A percentile compares a stretch with the other conserved stretches of the same genome.
Evolutionary conservation across 2,329 filamentous ascomycete genomes (phyloP).

Genomic region (Fusarium setosum): DNA sequence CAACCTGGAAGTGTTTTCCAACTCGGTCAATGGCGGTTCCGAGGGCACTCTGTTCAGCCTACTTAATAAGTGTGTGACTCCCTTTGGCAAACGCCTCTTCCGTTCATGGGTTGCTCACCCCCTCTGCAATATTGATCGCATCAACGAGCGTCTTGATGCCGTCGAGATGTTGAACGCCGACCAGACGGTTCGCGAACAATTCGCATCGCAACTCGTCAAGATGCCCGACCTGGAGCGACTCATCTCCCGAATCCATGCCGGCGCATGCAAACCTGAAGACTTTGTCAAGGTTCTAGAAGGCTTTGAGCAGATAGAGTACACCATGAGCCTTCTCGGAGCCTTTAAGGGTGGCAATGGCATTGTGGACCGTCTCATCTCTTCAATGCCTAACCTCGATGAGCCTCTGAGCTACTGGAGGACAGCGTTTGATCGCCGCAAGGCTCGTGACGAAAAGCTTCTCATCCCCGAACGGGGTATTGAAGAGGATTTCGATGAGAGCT

Average conservation of each 20-base stretch:
- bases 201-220: slow-evolving; percentile 87
- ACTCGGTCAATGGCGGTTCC: slow-evolving; percentile 85
- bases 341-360: slow-evolving; percentile 84
- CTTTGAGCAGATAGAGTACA: slow-evolving; percentile 98
- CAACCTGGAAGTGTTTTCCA: slow-evolving; percentile 97
- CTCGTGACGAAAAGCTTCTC: slow-evolving; percentile 81
- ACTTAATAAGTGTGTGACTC: slow-evolving; percentile 93
- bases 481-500: slow-evolving; percentile 89
- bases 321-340: slow-evolving; percentile 80
- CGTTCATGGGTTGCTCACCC: slow-evolving; percentile 98
- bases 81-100: slow-evolving; percentile 96
- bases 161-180: slow-evolving; percentile 94
- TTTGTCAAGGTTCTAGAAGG: slow-evolving; percentile 95
- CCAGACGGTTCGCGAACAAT: slow-evolving; percentile 82
- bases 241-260: slow-evolving; percentile 94
- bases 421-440: slow-evolving; percentile 87
- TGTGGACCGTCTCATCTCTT: slow-evolving; percentile 82
- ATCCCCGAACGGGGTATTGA: slow-evolving; percentile 90
- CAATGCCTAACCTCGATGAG: slow-evolving; percentile 86
- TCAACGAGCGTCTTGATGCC: slow-evolving; percentile 94
- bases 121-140: slow-evolving; percentile 84
- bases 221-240: slow-evolving; percentile 95
- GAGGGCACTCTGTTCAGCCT: slow-evolving; percentile 92
- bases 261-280: slow-evolving; percentile 88
- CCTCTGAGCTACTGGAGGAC: slow-evolving; percentile 88